Evolutionary conservation across 2,329 filamentous ascomycete genomes (phyloP).

Genomic region (Colletotrichum neosansevieriae): DNA sequence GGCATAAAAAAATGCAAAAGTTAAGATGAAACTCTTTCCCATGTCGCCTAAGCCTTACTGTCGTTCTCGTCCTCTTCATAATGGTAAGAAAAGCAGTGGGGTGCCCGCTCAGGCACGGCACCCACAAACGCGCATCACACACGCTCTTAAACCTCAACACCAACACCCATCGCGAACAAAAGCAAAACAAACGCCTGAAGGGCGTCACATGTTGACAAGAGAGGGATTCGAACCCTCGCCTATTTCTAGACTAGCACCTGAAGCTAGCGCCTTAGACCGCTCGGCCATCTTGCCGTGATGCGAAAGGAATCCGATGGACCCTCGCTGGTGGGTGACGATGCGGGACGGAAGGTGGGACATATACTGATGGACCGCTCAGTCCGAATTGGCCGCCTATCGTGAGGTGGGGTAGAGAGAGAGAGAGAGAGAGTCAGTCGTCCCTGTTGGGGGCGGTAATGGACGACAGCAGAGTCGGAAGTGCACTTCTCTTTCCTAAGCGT

Average conservation of each 20-base stretch:
- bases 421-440: constrained; percentile 12
- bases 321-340: constrained; percentile 1
- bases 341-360: background rate
- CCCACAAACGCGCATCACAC: background rate
- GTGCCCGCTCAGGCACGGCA: too few species aligned
- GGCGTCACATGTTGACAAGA: background rate
- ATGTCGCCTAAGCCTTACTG: background rate
- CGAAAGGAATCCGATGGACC: background rate
- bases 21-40: background rate
- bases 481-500: background rate
- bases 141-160: background rate
- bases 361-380: background rate
- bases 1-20: background rate
- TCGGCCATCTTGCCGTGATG: constrained; percentile 21
- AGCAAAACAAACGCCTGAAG: background rate
- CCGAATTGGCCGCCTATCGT: background rate
- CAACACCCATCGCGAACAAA: background rate
- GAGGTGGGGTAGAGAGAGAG: background rate
- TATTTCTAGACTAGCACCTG: constrained; percentile 14
- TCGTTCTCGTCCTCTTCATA: too few species aligned
- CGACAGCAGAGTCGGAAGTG: background rate
- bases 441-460: constrained; percentile 5
- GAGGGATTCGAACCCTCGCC: constrained; percentile 11
- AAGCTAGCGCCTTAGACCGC: constrained; percentile 28
- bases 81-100: background rate